Percentiles rank a stretch among this genome's conserved stretches.
Evolutionary conservation across 1,284 basidiomycete genomes (phyloP).

Genomic region (Cutaneotrichosporon spelunceum): DNA sequence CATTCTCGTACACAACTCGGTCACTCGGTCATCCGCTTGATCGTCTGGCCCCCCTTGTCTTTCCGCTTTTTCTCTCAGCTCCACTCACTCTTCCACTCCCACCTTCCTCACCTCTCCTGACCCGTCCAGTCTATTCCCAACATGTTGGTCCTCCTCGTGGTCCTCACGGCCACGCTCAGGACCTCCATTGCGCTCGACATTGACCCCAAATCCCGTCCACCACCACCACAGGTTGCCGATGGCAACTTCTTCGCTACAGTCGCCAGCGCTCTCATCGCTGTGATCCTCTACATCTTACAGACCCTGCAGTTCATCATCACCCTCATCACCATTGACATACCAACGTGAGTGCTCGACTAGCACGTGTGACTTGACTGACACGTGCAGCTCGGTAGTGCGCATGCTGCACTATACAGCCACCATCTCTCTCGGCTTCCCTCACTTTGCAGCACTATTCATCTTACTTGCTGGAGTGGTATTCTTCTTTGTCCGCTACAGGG

Average conservation of each 20-base stretch:
- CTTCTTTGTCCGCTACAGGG: slow-evolving; percentile 75
- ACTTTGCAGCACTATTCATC: slow-evolving; percentile 71
- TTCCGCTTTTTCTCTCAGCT: not conserved
- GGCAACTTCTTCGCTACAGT: slow-evolving; percentile 65
- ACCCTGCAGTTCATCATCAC: slow-evolving; percentile 67
- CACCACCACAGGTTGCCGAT: slow-evolving; percentile 8
- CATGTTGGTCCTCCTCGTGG: slow-evolving; percentile 6
- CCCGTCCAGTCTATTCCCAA: not conserved
- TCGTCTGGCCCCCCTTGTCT: not conserved
- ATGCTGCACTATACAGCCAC: slow-evolving; percentile 85
- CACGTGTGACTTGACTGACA: slow-evolving; percentile 49
- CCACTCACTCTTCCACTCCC: not conserved
- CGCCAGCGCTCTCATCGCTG: slow-evolving; percentile 79
- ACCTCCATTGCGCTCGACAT: not conserved
- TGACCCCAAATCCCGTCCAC: slow-evolving; percentile 7
- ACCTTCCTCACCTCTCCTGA: not conserved
- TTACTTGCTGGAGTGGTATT: slow-evolving; percentile 66
- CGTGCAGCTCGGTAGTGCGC: slow-evolving; percentile 49
- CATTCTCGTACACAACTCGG: too few relatives aligned
- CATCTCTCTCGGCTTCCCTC: slow-evolving; percentile 82
- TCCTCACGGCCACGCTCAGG: not conserved
- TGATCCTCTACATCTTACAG: slow-evolving; percentile 73
- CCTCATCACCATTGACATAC: slow-evolving; percentile 74
- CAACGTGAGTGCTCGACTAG: slow-evolving; percentile 53
- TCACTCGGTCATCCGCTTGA: too few relatives aligned